Conservation (phyloP, 192 early-diverging fungal genomes). For the Rhizoclosmatium globosum region DNA sequence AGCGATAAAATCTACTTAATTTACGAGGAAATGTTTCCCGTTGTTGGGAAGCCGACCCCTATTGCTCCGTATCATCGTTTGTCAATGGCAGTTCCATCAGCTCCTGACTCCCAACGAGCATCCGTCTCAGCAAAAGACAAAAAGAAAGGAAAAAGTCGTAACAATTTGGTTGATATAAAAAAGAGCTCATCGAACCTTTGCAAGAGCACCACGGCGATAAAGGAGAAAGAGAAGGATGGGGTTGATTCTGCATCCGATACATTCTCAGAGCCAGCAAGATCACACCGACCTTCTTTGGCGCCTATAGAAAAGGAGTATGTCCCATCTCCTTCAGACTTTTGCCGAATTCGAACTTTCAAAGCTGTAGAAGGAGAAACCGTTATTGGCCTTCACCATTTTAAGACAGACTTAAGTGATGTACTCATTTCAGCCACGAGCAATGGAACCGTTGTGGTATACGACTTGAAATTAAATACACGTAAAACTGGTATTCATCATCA, state of each 20-base stretch:
- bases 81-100: neutral
- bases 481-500: too few relatives aligned
- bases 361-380: conserved; percentile 2
- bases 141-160: too few relatives aligned
- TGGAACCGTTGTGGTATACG: conserved; percentile 22
- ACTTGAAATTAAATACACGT: neutral
- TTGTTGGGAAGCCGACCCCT: neutral
- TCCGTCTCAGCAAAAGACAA: too few relatives aligned
- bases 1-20: conserved; percentile 17
- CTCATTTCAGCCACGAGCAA: conserved; percentile 12
- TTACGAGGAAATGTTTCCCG: conserved; percentile 4
- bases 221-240: too few relatives aligned
- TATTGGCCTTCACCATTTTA: conserved; percentile 26
- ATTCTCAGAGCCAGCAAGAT: too few relatives aligned
- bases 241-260: too few relatives aligned
- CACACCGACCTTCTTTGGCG: neutral
- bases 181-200: too few relatives aligned
- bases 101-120: neutral
- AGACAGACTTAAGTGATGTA: neutral
- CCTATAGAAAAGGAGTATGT: neutral
- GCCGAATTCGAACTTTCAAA: conserved; percentile 9
- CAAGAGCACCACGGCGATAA: too few relatives aligned
- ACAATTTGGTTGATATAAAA: too few relatives aligned
- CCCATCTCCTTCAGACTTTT: conserved; percentile 17
- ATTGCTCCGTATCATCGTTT: neutral